Evolutionary conservation across 352 stramenopile species (phyloP).

Genomic region (Phytophthora tentaculata): DNA sequence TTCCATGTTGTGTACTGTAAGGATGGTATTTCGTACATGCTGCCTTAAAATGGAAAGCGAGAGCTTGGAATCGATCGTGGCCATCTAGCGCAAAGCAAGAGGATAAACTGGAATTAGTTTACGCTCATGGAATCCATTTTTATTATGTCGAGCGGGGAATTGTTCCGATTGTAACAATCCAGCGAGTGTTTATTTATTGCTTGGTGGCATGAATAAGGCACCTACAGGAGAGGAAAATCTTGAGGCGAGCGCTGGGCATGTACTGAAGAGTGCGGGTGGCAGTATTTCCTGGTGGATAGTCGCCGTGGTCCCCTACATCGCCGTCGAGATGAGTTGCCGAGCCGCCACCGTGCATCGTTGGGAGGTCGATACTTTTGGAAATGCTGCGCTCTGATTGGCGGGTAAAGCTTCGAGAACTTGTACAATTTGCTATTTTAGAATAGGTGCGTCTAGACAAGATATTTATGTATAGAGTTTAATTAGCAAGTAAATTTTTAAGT

Average conservation of each 20-base stretch:
- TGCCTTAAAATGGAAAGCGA: conserved; percentile 76
- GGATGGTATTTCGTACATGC: conserved; percentile 42
- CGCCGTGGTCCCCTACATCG: conserved; percentile 7
- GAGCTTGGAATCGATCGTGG: conserved; percentile 74
- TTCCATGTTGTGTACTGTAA: not conserved
- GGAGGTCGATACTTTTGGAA: not conserved
- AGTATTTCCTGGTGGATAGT: not conserved
- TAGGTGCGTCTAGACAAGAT: not conserved
- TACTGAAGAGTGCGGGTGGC: conserved; percentile 41
- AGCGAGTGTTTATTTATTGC: too few species aligned
- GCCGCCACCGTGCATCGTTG: conserved; percentile 17
- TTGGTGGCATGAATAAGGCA: not conserved
- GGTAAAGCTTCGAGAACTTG: conserved; percentile 9
- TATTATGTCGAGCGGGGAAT: too few species aligned
- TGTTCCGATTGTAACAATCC: too few species aligned
- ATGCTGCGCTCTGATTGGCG: conserved; percentile 18
- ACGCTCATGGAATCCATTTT: not conserved
- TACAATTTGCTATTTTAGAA: conserved; percentile 4
- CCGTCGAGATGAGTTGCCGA: conserved; percentile 5
- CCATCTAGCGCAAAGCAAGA: conserved; percentile 46
- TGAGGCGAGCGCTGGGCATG: conserved; percentile 52
- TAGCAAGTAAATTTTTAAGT: too few species aligned
- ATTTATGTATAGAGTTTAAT: not conserved
- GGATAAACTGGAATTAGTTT: conserved; percentile 1
- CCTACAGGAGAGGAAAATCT: conserved; percentile 82